phyloP scores from a whole-genome alignment of 2,329 filamentous ascomycete genomes.

The Beauveria australis region DNA sequence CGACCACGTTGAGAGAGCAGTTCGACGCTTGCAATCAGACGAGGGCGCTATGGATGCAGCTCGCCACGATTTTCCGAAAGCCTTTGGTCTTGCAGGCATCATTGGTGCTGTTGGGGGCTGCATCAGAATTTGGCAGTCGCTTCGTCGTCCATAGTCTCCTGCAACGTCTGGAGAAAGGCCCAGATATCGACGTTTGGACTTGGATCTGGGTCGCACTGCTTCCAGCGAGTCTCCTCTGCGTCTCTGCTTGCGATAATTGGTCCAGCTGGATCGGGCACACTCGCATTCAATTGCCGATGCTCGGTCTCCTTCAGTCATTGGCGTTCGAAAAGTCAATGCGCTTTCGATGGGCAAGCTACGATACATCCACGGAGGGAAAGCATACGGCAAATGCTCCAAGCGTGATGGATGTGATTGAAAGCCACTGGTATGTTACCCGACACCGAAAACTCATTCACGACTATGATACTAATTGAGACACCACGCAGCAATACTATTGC shows the following conservation, averaged over 20 bases:
- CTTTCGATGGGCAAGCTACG: neutral
- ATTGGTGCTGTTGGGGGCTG: neutral
- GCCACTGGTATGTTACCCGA: neutral
- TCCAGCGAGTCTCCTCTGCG: constrained; percentile 44
- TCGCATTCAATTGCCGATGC: neutral
- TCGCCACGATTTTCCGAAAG: neutral
- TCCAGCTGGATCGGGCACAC: neutral
- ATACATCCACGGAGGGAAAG: neutral
- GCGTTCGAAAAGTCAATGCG: constrained; percentile 6
- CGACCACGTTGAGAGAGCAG: neutral
- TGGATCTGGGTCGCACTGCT: constrained; percentile 40
- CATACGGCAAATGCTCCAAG: neutral
- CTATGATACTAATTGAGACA: neutral
- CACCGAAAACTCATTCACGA: neutral
- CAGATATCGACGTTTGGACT: constrained; percentile 27
- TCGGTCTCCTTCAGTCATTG: neutral
- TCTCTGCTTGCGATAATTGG: constrained; percentile 26
- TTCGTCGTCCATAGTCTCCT: constrained; percentile 1
- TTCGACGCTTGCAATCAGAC: neutral
- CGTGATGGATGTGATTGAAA: neutral
- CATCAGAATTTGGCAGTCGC: constrained; percentile 2
- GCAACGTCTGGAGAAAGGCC: constrained; percentile 24
- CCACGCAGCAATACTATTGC: neutral
- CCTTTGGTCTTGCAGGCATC: neutral
- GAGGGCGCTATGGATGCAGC: neutral